Conservation (phyloP, 2,329 filamentous ascomycete genomes). For the Periglandula ipomoeae region DNA sequence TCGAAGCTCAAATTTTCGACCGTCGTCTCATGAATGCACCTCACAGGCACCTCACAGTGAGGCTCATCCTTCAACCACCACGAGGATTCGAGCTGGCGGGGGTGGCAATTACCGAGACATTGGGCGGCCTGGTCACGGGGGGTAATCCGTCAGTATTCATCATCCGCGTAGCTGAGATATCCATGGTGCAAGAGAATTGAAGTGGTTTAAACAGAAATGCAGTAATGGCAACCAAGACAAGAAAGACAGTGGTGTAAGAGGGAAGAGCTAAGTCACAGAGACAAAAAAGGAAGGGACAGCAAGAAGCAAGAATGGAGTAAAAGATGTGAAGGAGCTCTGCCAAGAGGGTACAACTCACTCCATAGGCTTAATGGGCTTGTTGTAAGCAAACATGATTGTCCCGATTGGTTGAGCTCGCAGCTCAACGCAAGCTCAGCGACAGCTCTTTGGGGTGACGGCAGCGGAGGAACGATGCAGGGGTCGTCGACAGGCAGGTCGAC, state of each 20-base stretch:
- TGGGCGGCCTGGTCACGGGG: constrained; percentile 23
- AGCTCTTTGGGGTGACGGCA: no score
- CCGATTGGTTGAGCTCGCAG: constrained; percentile 4
- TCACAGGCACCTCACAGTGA: not conserved
- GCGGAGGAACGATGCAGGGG: not conserved
- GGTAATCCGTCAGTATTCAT: constrained; percentile 13
- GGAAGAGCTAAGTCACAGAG: not conserved
- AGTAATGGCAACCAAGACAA: not conserved
- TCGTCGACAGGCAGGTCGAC: no score
- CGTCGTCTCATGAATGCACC: not conserved
- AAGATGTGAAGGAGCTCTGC: not conserved
- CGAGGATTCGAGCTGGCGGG: not conserved
- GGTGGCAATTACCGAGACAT: constrained; percentile 20
- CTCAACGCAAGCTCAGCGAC: constrained; percentile 3
- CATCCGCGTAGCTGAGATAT: constrained; percentile 8
- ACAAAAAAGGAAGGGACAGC: not conserved
- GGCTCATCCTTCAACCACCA: not conserved
- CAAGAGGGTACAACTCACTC: constrained; percentile 21
- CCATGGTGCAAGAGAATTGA: constrained; percentile 3
- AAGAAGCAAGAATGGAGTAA: constrained; percentile 5
- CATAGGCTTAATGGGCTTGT: constrained; percentile 29
- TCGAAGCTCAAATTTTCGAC: not conserved
- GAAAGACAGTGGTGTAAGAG: not conserved
- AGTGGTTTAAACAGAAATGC: not conserved
- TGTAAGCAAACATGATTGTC: constrained; percentile 24